phyloP scores from a whole-genome alignment of 805 yeast species.

The Saccharomycopsis sp. region DNA sequence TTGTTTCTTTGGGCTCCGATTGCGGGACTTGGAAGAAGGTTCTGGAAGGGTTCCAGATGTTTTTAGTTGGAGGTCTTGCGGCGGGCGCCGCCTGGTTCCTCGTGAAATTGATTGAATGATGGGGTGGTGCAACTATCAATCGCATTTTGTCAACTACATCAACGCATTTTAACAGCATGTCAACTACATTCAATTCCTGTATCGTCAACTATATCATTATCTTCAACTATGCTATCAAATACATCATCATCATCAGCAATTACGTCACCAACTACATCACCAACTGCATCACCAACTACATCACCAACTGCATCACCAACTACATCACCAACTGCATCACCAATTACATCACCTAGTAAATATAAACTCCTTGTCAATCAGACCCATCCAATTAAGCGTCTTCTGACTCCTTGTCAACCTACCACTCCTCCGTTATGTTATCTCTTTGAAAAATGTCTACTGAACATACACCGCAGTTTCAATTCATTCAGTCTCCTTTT shows the following conservation, averaged over 20 bases:
- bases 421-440: no score
- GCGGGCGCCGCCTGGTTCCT: conserved; percentile 96
- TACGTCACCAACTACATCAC: neutral
- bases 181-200: neutral
- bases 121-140: neutral
- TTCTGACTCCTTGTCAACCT: no score
- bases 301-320: no score
- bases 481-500: neutral
- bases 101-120: conserved; percentile 65
- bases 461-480: no score
- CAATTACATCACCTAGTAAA: no score
- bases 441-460: no score
- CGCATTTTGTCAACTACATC: neutral
- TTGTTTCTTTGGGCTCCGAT: conserved; percentile 76
- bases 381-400: no score
- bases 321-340: no score
- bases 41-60: conserved; percentile 85
- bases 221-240: no score
- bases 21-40: conserved; percentile 54
- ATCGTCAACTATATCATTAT: neutral
- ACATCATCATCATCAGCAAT: neutral
- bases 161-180: neutral
- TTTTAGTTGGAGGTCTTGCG: conserved; percentile 91
- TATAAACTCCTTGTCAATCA: no score
- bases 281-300: no score